Evolutionary conservation across 306 rosid genomes (phyloP).

Genomic region (Herpetospermum pedunculosum): DNA sequence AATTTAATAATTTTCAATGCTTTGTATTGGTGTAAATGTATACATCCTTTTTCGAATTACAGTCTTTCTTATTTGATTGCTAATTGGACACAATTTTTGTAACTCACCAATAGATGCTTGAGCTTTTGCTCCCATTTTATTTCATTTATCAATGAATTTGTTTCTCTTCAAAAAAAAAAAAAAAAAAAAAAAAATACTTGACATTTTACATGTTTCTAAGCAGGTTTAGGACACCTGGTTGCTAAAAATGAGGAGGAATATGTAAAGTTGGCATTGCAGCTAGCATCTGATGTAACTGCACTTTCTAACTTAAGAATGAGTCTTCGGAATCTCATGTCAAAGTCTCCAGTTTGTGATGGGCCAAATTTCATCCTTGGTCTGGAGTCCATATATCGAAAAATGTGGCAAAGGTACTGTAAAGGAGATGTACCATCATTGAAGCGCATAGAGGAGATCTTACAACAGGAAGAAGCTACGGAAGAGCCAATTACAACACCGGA

Average conservation of each 20-base stretch:
- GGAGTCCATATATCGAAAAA: constrained; percentile 56
- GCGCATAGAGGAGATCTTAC: constrained; percentile 41
- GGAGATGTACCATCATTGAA: constrained; percentile 84
- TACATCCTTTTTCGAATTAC: too few species aligned
- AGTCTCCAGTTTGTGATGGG: constrained; percentile 83
- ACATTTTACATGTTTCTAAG: not conserved
- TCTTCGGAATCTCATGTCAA: constrained; percentile 72
- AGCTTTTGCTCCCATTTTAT: too few species aligned
- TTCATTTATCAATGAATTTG: too few species aligned
- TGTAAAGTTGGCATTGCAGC: constrained; percentile 59
- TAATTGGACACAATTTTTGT: too few species aligned
- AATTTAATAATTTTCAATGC: too few species aligned
- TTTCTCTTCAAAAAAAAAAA: too few species aligned
- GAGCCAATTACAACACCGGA: constrained; percentile 25
- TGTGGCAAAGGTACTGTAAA: constrained; percentile 83
- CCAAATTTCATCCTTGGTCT: constrained; percentile 51
- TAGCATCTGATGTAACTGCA: constrained; percentile 76
- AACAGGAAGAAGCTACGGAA: constrained; percentile 19
- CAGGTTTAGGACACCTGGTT: constrained; percentile 61
- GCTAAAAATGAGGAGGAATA: constrained; percentile 87
- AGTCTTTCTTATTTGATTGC: too few species aligned
- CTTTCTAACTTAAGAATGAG: constrained; percentile 67
- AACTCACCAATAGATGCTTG: too few species aligned
- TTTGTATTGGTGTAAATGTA: too few species aligned
- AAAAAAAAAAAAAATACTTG: too few species aligned